A percentile compares a stretch with the other conserved stretches of the same genome.
phyloP scores from a whole-genome alignment of 768 basidiomycete species.

The Mycena galopus region DNA sequence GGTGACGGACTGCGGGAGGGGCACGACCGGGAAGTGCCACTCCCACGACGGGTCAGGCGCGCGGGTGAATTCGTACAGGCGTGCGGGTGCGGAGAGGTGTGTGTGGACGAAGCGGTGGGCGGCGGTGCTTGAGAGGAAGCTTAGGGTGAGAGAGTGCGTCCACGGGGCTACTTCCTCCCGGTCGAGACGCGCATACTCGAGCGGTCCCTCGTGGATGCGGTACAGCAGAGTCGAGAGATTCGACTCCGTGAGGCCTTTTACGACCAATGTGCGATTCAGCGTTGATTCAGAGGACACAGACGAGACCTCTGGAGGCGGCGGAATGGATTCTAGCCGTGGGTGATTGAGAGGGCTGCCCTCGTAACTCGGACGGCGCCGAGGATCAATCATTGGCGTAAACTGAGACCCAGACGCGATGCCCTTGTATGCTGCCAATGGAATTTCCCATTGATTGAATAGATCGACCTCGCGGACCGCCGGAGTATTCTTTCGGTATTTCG shows the following conservation, averaged over 20 bases:
- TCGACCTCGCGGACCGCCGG: not conserved
- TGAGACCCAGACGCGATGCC: not conserved
- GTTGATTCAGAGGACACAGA: too few species aligned
- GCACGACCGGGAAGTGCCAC: not conserved
- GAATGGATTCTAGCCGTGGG: not conserved
- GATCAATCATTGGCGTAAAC: not conserved
- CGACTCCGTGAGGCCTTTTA: not conserved
- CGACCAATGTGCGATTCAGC: not conserved
- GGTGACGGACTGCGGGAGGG: not conserved
- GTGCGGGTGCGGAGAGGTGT: not conserved
- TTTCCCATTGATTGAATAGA: not conserved
- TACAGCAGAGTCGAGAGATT: not conserved
- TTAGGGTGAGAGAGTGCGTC: not conserved
- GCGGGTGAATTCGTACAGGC: not conserved
- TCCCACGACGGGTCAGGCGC: not conserved
- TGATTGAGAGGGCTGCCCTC: not conserved
- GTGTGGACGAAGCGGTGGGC: conserved; percentile 2
- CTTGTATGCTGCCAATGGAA: conserved; percentile 1
- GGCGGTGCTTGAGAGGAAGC: conserved; percentile 1
- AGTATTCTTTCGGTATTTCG: too few species aligned
- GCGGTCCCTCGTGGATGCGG: conserved; percentile 8
- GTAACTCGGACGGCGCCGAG: not conserved
- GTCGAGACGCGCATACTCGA: conserved; percentile 1
- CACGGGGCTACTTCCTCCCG: not conserved
- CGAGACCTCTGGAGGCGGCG: not conserved